A percentile compares a stretch with the other conserved stretches of the same genome.
Conservation (phyloP, 2,329 filamentous ascomycete species). For the Phialophora expanda region DNA sequence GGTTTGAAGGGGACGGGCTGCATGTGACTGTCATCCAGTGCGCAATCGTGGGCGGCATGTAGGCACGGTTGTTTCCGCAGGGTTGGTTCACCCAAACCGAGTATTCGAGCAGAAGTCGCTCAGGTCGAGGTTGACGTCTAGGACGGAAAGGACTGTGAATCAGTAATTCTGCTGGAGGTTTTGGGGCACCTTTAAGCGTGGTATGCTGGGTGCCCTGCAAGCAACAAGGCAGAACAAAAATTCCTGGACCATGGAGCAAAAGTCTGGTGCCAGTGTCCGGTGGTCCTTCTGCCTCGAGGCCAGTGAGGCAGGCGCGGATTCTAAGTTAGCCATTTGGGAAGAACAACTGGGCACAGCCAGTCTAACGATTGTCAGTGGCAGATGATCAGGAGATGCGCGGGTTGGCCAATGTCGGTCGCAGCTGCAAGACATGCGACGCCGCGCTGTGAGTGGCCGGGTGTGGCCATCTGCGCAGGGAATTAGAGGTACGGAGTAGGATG, state of each 20-base stretch:
- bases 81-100: slow-evolving; percentile 18
- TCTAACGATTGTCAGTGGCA: slow-evolving; percentile 28
- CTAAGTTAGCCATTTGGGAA: slow-evolving; percentile 31
- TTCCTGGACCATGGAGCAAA: slow-evolving; percentile 21
- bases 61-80: slow-evolving; percentile 19
- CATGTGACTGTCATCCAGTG: slow-evolving; percentile 35
- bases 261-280: slow-evolving; percentile 15
- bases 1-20: slow-evolving; percentile 26
- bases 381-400: slow-evolving; percentile 37
- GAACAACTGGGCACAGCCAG: slow-evolving; percentile 32
- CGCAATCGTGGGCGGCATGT: slow-evolving; percentile 30
- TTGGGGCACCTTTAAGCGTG: slow-evolving; percentile 22
- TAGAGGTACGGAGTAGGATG: slow-evolving; percentile 20
- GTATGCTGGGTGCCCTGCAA: slow-evolving; percentile 27
- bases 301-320: slow-evolving; percentile 29
- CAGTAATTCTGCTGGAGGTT: slow-evolving; percentile 11
- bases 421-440: slow-evolving; percentile 37
- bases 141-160: slow-evolving; percentile 26
- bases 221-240: slow-evolving; percentile 31
- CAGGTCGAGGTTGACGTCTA: slow-evolving; percentile 4
- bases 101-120: background rate
- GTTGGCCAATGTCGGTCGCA: slow-evolving; percentile 34
- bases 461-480: slow-evolving; percentile 27
- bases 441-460: slow-evolving; percentile 35
- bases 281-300: slow-evolving; percentile 28